Conservation (phyloP, 257 asterid genomes). For the Solanum pennellii region DNA sequence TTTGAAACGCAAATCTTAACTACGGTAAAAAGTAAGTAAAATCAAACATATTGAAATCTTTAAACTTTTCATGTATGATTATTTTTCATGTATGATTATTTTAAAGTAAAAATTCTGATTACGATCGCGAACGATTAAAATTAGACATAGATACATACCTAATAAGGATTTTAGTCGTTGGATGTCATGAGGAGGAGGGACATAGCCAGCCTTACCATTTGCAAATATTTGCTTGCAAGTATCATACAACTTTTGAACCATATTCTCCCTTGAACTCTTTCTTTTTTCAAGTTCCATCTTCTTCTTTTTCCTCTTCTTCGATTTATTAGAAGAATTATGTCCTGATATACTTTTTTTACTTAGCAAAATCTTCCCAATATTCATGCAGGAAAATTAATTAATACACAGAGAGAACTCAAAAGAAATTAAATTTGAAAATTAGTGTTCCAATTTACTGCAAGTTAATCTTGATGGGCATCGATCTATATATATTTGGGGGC, state of each 20-base stretch:
- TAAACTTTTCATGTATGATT: neutral
- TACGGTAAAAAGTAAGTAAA: neutral
- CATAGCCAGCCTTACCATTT: neutral
- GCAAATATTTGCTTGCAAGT: constrained; percentile 6
- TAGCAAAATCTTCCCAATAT: neutral
- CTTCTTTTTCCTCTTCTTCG: neutral
- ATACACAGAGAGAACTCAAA: neutral
- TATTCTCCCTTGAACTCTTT: neutral
- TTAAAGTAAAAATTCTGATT: neutral
- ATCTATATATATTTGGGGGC: neutral
- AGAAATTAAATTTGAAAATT: neutral
- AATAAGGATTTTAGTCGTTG: constrained; percentile 1
- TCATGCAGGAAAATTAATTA: neutral
- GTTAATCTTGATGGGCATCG: neutral
- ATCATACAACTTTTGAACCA: constrained; percentile 1
- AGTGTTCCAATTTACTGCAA: neutral
- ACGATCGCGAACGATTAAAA: neutral
- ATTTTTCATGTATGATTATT: neutral
- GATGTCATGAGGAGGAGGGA: constrained; percentile 7
- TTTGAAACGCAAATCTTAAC: neutral
- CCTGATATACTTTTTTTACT: neutral
- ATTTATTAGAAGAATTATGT: neutral
- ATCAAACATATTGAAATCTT: neutral
- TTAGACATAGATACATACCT: neutral
- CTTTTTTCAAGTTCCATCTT: neutral